These are phyloP conservation scores for Pleurotus cornucopiae DNA, from an alignment of 768 basidiomycete genomes.

Conservation along the genomic window DNA sequence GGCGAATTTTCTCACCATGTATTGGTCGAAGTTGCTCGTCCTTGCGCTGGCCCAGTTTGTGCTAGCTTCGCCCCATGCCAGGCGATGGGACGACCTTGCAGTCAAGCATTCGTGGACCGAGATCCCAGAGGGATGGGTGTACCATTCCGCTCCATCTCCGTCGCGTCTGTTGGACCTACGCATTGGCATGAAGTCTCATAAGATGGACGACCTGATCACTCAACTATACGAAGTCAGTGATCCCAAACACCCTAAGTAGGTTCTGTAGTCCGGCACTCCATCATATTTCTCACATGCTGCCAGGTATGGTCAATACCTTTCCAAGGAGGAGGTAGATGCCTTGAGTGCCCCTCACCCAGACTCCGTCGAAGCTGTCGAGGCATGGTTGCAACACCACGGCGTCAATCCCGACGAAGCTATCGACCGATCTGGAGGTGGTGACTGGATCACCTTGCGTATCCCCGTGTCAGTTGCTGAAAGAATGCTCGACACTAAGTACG, in stretches of 20 bases:
- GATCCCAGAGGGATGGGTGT: slow-evolving; percentile 48
- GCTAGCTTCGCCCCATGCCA: slow-evolving; percentile 9
- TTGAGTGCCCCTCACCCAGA: slow-evolving; percentile 57
- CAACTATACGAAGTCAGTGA: slow-evolving; percentile 55
- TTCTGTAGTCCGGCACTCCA: background rate
- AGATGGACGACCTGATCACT: slow-evolving; percentile 43
- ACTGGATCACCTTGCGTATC: slow-evolving; percentile 64
- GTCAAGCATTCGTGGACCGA: slow-evolving; percentile 12
- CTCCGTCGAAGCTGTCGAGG: slow-evolving; percentile 48
- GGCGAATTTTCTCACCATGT: background rate
- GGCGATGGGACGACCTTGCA: slow-evolving; percentile 11
- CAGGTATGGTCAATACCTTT: slow-evolving; percentile 49
- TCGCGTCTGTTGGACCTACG: slow-evolving; percentile 49
- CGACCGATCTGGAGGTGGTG: slow-evolving; percentile 51
- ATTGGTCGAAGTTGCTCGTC: slow-evolving; percentile 6
- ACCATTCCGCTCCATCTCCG: slow-evolving; percentile 36
- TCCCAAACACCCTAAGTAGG: slow-evolving; percentile 43
- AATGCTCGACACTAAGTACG: slow-evolving; percentile 55
- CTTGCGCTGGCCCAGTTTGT: slow-evolving; percentile 10
- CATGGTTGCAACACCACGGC: slow-evolving; percentile 58
- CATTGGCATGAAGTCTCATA: slow-evolving; percentile 51
- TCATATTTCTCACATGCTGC: background rate
- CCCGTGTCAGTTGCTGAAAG: slow-evolving; percentile 56
- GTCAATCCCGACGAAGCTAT: slow-evolving; percentile 39
- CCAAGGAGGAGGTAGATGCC: slow-evolving; percentile 62